Conservation (phyloP, 2,329 filamentous ascomycete species). For the Biscogniauxia mediterranea region DNA sequence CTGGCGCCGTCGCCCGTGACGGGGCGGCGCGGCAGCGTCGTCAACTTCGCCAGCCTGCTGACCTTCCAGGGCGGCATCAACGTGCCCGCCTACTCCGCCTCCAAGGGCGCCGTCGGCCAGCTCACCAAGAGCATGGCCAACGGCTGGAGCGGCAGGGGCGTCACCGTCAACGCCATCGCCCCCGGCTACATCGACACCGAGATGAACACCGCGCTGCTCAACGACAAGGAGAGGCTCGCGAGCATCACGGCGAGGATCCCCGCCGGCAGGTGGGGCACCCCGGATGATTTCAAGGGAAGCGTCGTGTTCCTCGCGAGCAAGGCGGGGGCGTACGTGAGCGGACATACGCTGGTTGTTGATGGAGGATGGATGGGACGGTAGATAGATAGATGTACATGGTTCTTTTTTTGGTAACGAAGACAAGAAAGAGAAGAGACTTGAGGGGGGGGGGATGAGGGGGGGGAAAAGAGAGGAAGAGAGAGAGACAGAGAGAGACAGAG, state of each 20-base stretch:
- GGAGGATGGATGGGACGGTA: conserved; percentile 91
- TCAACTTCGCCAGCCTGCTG: conserved; percentile 81
- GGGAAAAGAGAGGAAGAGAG: too few relatives aligned
- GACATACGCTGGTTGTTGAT: conserved; percentile 80
- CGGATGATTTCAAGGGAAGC: conserved; percentile 85
- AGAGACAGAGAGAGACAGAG: not conserved
- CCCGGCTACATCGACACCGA: conserved; percentile 92
- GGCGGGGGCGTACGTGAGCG: conserved; percentile 78
- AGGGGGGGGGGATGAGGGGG: too few relatives aligned
- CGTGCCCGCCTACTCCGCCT: conserved; percentile 83
- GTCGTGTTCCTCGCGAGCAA: conserved; percentile 74
- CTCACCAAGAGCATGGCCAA: conserved; percentile 83
- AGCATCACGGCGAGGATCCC: conserved; percentile 81
- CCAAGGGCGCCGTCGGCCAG: conserved; percentile 82
- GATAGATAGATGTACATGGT: conserved; percentile 21
- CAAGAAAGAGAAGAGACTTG: too few relatives aligned
- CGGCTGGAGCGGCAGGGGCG: conserved; percentile 77
- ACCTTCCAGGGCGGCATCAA: conserved; percentile 86
- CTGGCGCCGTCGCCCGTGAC: conserved; percentile 47
- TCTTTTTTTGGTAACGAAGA: not conserved
- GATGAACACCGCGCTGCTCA: conserved; percentile 83
- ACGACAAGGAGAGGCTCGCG: conserved; percentile 65
- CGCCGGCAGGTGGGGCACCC: conserved; percentile 76
- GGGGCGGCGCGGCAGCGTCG: conserved; percentile 66
- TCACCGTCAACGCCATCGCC: conserved; percentile 85